A percentile compares a stretch with the other conserved stretches of the same genome.
These are phyloP conservation scores for Sphaerostilbella broomeana DNA, from an alignment of 2,329 filamentous ascomycete species.

Conservation along the genomic window DNA sequence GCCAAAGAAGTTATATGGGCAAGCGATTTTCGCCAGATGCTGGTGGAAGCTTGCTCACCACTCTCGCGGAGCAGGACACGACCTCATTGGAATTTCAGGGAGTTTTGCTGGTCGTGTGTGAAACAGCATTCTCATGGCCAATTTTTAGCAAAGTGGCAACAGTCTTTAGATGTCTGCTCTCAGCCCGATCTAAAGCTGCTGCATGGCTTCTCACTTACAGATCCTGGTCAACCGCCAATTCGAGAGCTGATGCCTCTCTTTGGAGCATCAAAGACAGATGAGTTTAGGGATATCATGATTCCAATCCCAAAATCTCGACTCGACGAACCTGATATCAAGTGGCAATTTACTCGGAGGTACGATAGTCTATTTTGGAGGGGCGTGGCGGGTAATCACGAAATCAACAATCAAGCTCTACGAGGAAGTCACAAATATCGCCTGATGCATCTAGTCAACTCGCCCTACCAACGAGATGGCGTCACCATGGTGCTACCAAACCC, in stretches of 20 bases:
- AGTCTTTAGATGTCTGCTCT: slow-evolving; percentile 62
- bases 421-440: slow-evolving; percentile 65
- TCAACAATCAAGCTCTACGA: slow-evolving; percentile 49
- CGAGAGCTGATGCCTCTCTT: slow-evolving; percentile 67
- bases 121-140: slow-evolving; percentile 59
- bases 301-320: slow-evolving; percentile 44
- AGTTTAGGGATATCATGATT: slow-evolving; percentile 71
- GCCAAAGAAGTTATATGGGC: slow-evolving; percentile 11
- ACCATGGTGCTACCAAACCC: slow-evolving; percentile 50
- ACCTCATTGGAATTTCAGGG: slow-evolving; percentile 56
- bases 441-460: slow-evolving; percentile 60
- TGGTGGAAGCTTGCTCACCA: slow-evolving; percentile 51
- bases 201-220: slow-evolving; percentile 65
- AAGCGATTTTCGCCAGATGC: slow-evolving; percentile 35
- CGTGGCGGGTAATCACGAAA: slow-evolving; percentile 51
- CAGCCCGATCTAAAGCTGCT: slow-evolving; percentile 70
- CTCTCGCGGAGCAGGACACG: slow-evolving; percentile 52
- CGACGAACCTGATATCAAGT: slow-evolving; percentile 37
- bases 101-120: slow-evolving; percentile 58
- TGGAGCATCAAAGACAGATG: slow-evolving; percentile 63
- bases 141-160: slow-evolving; percentile 59
- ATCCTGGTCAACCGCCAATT: slow-evolving; percentile 55
- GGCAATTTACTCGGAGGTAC: slow-evolving; percentile 54
- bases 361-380: slow-evolving; percentile 69
- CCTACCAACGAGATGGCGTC: slow-evolving; percentile 41